Percentiles rank a stretch among this genome's conserved stretches.
phyloP scores from a whole-genome alignment of 208 protist genomes.

The Acanthamoeba royreba region DNA sequence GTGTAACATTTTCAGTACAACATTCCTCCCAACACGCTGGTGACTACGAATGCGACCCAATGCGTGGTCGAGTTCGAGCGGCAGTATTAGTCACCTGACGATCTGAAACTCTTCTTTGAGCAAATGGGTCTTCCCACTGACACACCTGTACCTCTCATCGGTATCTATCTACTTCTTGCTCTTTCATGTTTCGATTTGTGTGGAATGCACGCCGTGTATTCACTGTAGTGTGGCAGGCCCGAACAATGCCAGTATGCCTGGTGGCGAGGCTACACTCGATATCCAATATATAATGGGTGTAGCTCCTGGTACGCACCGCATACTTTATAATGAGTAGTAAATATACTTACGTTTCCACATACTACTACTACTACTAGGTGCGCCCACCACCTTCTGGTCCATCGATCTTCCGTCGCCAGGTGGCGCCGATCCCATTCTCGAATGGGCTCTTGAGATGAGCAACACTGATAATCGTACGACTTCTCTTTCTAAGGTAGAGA shows the following conservation, averaged over 20 bases:
- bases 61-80: conserved; percentile 9
- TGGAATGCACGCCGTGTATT: too few species aligned
- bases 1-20: conserved; percentile 24
- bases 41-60: background rate
- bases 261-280: conserved; percentile 54
- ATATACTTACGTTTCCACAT: too few species aligned
- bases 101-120: conserved; percentile 51
- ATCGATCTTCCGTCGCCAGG: conserved; percentile 22
- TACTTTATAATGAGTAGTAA: background rate
- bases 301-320: conserved; percentile 14
- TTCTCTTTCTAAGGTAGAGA: too few species aligned
- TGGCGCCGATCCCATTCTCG: conserved; percentile 11
- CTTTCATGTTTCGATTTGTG: too few species aligned
- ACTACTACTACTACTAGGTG: too few species aligned
- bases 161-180: too few species aligned
- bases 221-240: background rate
- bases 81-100: conserved; percentile 53
- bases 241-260: conserved; percentile 24
- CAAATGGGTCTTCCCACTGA: background rate
- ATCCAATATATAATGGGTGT: conserved; percentile 64
- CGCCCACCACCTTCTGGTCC: conserved; percentile 56
- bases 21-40: conserved; percentile 25
- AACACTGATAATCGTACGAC: conserved; percentile 17
- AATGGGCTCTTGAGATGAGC: conserved; percentile 35
- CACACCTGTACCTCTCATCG: background rate